These are phyloP conservation scores for Trichoderma sp. DNA, from an alignment of 2,329 filamentous ascomycete genomes.

Conservation along the genomic window DNA sequence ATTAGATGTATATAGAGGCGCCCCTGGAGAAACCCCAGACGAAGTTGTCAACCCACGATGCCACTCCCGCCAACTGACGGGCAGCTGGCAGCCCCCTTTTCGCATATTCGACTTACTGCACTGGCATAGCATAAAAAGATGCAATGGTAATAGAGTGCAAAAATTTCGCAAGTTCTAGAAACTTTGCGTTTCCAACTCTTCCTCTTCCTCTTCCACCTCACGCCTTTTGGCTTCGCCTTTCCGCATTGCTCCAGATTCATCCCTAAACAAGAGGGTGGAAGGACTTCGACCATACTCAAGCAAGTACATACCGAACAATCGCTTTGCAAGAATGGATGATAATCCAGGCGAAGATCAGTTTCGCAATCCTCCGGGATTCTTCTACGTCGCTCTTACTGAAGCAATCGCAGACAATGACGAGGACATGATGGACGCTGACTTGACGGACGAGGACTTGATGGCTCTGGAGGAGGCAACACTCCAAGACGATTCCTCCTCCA, in stretches of 20 bases:
- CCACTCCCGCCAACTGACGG: not conserved
- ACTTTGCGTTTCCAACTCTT: not conserved
- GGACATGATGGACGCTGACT: not conserved
- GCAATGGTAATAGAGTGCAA: not conserved
- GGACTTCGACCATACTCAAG: not conserved
- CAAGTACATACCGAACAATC: not conserved
- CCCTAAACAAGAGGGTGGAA: not conserved
- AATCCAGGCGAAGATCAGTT: not conserved
- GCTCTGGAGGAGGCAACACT: not conserved
- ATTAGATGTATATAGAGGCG: not conserved
- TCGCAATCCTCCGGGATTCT: not conserved
- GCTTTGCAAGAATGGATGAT: not conserved
- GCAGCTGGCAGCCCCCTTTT: not conserved
- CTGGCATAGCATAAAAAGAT: not conserved
- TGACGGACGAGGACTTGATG: not conserved
- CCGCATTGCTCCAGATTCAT: not conserved
- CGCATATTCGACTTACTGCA: not conserved
- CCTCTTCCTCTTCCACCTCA: not conserved
- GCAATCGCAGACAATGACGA: not conserved
- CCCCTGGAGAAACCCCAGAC: too few species aligned
- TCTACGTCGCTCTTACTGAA: not conserved
- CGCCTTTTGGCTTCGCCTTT: not conserved
- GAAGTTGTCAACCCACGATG: not conserved
- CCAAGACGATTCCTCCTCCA: not conserved
- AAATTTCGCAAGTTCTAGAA: not conserved